A percentile compares a stretch with the other conserved stretches of the same genome.
phyloP scores from a whole-genome alignment of 495 filamentous ascomycete genomes.

The Chaetomium fimeti region DNA sequence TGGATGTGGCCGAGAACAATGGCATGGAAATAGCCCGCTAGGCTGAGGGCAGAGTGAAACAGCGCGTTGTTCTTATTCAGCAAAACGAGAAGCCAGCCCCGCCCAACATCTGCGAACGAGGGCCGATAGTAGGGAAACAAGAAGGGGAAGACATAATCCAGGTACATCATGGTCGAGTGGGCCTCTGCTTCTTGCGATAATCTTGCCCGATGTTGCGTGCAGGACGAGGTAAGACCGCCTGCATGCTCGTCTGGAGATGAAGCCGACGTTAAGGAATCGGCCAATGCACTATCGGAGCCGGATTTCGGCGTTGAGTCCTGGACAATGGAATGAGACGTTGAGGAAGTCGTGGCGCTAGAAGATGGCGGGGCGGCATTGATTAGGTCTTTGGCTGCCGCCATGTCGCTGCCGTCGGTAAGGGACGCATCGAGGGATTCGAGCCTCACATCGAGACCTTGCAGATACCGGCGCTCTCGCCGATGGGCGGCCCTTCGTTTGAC shows the following conservation, averaged over 20 bases:
- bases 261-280: constrained; percentile 5
- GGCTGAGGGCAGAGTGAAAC: constrained; percentile 46
- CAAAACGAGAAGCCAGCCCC: constrained; percentile 54
- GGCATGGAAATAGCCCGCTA: constrained; percentile 52
- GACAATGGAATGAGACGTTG: background rate
- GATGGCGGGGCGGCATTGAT: constrained; percentile 5
- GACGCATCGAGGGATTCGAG: constrained; percentile 41
- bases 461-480: constrained; percentile 40
- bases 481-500: constrained; percentile 49
- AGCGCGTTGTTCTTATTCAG: constrained; percentile 51
- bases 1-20: constrained; percentile 29
- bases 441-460: constrained; percentile 36
- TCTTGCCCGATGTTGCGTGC: background rate
- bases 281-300: background rate
- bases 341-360: background rate
- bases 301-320: constrained; percentile 1
- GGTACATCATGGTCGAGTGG: constrained; percentile 47
- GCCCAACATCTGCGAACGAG: constrained; percentile 46
- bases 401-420: constrained; percentile 24
- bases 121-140: constrained; percentile 57
- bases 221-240: background rate
- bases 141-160: constrained; percentile 54
- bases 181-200: constrained; percentile 28
- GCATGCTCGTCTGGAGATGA: background rate
- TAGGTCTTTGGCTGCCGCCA: background rate